phyloP scores from a whole-genome alignment of 2,329 filamentous ascomycete genomes.

The Raffaelea albimanens region DNA sequence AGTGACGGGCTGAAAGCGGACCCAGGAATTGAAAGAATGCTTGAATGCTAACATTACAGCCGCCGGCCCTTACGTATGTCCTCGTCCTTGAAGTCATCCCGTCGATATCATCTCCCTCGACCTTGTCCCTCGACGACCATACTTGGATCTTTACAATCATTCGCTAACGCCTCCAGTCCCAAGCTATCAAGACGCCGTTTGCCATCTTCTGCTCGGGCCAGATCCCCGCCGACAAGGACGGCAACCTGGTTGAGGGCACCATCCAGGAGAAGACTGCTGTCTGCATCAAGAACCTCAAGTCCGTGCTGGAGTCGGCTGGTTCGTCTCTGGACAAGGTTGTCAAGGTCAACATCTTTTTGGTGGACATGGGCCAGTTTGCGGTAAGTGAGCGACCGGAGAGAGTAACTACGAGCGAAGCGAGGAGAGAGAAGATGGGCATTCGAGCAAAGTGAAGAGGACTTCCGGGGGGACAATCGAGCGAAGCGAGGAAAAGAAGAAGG shows the following conservation, averaged over 20 bases:
- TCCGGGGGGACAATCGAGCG: too few relatives aligned
- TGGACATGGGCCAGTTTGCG: constrained; percentile 82
- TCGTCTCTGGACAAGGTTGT: constrained; percentile 72
- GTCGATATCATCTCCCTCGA: neutral
- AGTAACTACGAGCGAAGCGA: neutral
- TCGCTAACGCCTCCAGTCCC: constrained; percentile 22
- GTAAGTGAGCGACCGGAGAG: constrained; percentile 23
- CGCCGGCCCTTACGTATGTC: constrained; percentile 52
- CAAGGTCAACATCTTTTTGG: constrained; percentile 87
- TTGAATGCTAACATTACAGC: too few relatives aligned
- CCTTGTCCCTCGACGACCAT: neutral
- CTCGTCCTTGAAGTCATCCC: neutral
- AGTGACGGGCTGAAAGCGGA: too few relatives aligned
- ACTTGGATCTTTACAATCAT: neutral
- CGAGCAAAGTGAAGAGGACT: too few relatives aligned
- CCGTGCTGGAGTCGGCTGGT: constrained; percentile 73
- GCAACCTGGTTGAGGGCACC: constrained; percentile 46
- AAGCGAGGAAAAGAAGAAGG: neutral
- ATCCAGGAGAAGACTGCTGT: constrained; percentile 55
- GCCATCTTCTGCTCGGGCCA: constrained; percentile 59
- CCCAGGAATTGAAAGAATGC: too few relatives aligned
- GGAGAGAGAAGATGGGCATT: too few relatives aligned
- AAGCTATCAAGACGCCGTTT: constrained; percentile 55
- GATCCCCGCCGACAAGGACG: constrained; percentile 57
- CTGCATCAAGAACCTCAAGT: constrained; percentile 69